Evolutionary conservation across 139 green algal species (phyloP), one percentile per base, ranked within the genome.

Genomic region (Chlamydomonas urium): DNA sequence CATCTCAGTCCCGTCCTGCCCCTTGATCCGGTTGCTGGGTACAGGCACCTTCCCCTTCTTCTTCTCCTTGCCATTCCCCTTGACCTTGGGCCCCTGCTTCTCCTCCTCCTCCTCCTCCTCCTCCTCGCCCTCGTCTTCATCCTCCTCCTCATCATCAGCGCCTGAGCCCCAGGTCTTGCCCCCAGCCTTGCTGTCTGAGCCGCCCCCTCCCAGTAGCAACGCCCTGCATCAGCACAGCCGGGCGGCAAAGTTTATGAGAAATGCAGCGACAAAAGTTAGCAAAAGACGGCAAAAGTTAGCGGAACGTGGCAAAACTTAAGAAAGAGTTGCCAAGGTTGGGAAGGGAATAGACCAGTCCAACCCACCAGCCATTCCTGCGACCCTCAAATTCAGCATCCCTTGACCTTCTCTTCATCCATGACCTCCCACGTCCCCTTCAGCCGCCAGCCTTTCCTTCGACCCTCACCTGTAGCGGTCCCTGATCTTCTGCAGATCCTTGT

Each of bases 1-100:
- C 87, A 93, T 91, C 45, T 93, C 88, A 66, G 90, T 79, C 24
- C 36, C 83, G 8, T 78, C 65, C 17, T 26, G 33, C 6, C 66
- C 38, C 37, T 75, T 75, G 56, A 59, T 74, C 31, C 32, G 42
- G 10, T 8, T 26, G 4, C 42, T 67, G 33, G 60, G 4, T n/a
- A 14, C 60, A 37, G 8, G 19, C n/a, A 31, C 61, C n/a, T n/a
- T n/a, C 31, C 26, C 31, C 29, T 38, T 33, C 35, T 68, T 31
- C 33, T 53, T 60, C 34, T 10, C 42, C 42, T 53, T 53, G 42
- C 42, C 42, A n/a, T 17, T 53, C 17, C 42, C 42, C 42, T 17
- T 32, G 10, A 5, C 60, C 29, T 67, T 67, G 33, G 60, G 4
- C n/a, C 60, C 60, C 10, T 32, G 19, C n/a, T 65, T 21, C 5